Evolutionary conservation across 345 rosid genomes (phyloP).

Genomic region (Gossypium stocksii): DNA sequence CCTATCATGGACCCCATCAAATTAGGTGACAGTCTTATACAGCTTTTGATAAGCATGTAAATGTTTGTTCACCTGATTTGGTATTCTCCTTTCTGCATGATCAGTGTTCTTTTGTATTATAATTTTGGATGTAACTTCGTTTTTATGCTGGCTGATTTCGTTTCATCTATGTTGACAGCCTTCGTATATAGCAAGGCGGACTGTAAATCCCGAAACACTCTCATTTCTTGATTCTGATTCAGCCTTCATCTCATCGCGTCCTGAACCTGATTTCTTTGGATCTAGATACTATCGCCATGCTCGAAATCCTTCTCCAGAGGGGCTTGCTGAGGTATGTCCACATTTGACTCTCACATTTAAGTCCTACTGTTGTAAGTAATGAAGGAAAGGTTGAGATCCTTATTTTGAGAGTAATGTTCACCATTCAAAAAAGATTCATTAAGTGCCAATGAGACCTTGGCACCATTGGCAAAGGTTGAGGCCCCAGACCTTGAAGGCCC

Average conservation of each 20-base stretch:
- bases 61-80: slow-evolving; percentile 7
- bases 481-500: too few species aligned
- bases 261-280: slow-evolving; percentile 42
- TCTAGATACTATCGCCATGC: slow-evolving; percentile 62
- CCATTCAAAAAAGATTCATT: too few species aligned
- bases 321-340: slow-evolving; percentile 69
- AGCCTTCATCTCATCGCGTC: slow-evolving; percentile 27
- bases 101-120: not conserved
- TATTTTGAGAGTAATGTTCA: too few species aligned
- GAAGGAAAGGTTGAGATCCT: too few species aligned
- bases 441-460: too few species aligned
- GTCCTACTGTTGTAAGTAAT: too few species aligned
- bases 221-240: slow-evolving; percentile 40
- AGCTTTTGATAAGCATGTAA: slow-evolving; percentile 17
- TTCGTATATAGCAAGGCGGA: slow-evolving; percentile 32
- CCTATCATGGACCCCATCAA: slow-evolving; percentile 15
- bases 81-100: not conserved
- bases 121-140: not conserved
- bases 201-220: slow-evolving; percentile 42
- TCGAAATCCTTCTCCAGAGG: slow-evolving; percentile 77
- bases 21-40: slow-evolving; percentile 15
- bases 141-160: slow-evolving; percentile 13
- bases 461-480: too few species aligned
- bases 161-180: slow-evolving; percentile 41
- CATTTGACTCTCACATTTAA: not conserved